Percentiles rank a stretch among this genome's conserved stretches.
phyloP scores from a whole-genome alignment of 1,284 basidiomycete genomes.

The Singerocomus inundabilis region DNA sequence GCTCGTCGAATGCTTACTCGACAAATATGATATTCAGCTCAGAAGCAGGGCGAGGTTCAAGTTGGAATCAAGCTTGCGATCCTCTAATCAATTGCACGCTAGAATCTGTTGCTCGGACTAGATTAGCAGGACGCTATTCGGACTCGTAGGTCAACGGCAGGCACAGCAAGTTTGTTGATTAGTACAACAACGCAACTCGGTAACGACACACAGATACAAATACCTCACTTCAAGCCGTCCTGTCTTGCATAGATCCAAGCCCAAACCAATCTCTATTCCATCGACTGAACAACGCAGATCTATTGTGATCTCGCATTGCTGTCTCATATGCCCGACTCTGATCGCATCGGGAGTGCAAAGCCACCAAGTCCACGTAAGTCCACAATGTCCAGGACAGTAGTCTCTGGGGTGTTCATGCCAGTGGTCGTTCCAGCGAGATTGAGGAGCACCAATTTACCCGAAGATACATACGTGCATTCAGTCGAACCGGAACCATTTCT shows the following conservation, averaged over 20 bases:
- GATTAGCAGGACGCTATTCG: no score
- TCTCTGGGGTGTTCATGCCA: not conserved
- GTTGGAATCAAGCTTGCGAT: no score
- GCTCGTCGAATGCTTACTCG: no score
- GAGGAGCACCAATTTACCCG: conserved; percentile 28
- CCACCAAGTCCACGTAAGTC: conserved; percentile 30
- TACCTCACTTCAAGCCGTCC: not conserved
- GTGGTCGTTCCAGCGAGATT: conserved; percentile 22
- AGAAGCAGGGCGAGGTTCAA: no score
- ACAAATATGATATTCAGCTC: no score
- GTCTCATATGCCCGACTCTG: conserved; percentile 18
- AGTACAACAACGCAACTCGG: not conserved
- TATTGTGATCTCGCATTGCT: not conserved
- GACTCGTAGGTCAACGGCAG: no score
- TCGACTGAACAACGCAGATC: not conserved
- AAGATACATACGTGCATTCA: conserved; percentile 9
- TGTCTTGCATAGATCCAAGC: not conserved
- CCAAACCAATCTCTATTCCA: not conserved
- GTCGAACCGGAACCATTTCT: conserved; percentile 22
- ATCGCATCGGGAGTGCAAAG: conserved; percentile 1
- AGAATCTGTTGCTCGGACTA: no score
- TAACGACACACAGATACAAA: conserved; percentile 14
- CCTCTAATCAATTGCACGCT: no score
- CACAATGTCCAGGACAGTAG: not conserved
- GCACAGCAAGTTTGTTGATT: not conserved